Conservation (phyloP, 2,329 filamentous ascomycete species). For the Pleoardoris graminearum region DNA sequence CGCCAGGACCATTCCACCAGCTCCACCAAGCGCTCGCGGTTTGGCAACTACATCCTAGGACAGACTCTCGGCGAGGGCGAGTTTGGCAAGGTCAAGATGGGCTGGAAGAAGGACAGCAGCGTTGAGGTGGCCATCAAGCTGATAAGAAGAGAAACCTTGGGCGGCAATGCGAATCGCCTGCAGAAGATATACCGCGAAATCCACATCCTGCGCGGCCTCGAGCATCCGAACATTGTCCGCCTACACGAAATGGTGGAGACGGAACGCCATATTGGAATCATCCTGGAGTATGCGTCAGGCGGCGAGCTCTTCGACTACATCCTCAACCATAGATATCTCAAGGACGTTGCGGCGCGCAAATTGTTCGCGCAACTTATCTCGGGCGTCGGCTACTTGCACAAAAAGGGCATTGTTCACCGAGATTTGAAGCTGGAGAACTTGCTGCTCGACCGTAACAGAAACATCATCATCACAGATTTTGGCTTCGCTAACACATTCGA, state of each 20-base stretch:
- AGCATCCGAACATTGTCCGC: conserved; percentile 95
- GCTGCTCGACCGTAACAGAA: conserved; percentile 90
- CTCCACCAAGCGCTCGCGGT: conserved; percentile 76
- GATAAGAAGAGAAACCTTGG: conserved; percentile 88
- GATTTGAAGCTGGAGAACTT: conserved; percentile 97
- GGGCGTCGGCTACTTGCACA: conserved; percentile 95
- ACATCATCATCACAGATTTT: conserved; percentile 99
- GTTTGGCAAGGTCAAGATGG: conserved; percentile 97
- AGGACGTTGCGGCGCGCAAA: conserved; percentile 86
- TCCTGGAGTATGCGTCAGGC: conserved; percentile 96
- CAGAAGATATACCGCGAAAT: conserved; percentile 99
- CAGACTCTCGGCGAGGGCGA: conserved; percentile 97
- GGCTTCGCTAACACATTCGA: conserved; percentile 99
- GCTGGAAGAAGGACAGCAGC: conserved; percentile 94
- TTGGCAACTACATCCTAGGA: conserved; percentile 93
- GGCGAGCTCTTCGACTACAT: conserved; percentile 99
- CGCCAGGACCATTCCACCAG: conserved; percentile 63
- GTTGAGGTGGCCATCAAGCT: conserved; percentile 96
- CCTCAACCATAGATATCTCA: conserved; percentile 92
- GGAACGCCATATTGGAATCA: conserved; percentile 95
- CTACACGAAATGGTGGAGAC: conserved; percentile 99
- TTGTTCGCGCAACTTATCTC: conserved; percentile 95
- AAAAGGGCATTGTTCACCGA: conserved; percentile 96
- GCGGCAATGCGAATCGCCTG: conserved; percentile 82
- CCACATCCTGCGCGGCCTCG: conserved; percentile 80